Evolutionary conservation across 331 rosid genomes (phyloP).

Genomic region (Quercus phellos): DNA sequence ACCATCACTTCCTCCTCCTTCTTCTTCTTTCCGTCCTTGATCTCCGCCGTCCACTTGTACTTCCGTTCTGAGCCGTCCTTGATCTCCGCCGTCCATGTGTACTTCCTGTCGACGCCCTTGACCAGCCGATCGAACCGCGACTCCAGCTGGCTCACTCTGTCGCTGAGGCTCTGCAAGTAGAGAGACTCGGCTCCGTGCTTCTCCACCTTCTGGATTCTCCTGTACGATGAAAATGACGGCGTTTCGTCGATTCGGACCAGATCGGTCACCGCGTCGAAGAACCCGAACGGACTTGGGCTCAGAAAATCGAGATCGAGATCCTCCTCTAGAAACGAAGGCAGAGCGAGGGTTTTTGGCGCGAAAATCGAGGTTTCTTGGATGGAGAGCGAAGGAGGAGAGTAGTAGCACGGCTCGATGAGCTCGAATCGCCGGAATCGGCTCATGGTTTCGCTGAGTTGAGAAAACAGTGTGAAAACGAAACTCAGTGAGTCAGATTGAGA

Average conservation of each 20-base stretch:
- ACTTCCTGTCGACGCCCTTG: slow-evolving; percentile 51
- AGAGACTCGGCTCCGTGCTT: slow-evolving; percentile 30
- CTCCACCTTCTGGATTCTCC: slow-evolving; percentile 46
- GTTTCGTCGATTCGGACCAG: slow-evolving; percentile 43
- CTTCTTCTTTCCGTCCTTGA: slow-evolving; percentile 46
- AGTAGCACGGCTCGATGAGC: slow-evolving; percentile 41
- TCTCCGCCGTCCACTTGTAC: slow-evolving; percentile 67
- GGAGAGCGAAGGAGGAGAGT: slow-evolving; percentile 26
- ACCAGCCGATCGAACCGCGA: slow-evolving; percentile 55
- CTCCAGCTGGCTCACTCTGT: slow-evolving; percentile 63
- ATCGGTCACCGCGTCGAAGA: slow-evolving; percentile 40
- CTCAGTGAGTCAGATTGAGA: slow-evolving; percentile 9
- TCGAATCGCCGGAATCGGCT: slow-evolving; percentile 52
- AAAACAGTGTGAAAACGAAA: slow-evolving; percentile 1
- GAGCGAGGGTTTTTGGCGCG: slow-evolving; percentile 31
- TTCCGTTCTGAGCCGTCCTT: slow-evolving; percentile 63
- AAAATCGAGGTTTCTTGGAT: slow-evolving; percentile 43
- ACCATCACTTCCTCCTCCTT: neutral
- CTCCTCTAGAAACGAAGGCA: slow-evolving; percentile 51
- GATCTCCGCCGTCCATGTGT: slow-evolving; percentile 80
- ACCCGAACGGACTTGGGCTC: slow-evolving; percentile 19
- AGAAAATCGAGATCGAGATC: slow-evolving; percentile 32
- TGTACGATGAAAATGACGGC: slow-evolving; percentile 30
- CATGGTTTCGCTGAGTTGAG: slow-evolving; percentile 43
- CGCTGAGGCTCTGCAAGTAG: slow-evolving; percentile 43